phyloP scores from a whole-genome alignment of 179 eudicot species.

The Silene vulgaris region DNA sequence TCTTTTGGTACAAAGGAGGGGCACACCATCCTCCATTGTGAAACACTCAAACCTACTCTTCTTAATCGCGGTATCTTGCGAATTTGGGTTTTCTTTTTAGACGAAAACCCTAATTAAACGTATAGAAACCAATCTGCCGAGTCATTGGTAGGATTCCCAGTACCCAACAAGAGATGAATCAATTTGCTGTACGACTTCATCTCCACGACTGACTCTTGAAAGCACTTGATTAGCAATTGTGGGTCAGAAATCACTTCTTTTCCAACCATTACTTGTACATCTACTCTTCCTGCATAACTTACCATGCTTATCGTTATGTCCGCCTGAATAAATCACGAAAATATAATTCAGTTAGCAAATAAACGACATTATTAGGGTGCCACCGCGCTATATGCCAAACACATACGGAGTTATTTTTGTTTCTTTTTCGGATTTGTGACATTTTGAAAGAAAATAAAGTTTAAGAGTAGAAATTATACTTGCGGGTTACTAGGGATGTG shows the following conservation, averaged over 20 bases:
- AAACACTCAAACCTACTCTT: no score
- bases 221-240: slow-evolving; percentile 44
- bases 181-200: slow-evolving; percentile 34
- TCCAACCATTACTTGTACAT: slow-evolving; percentile 60
- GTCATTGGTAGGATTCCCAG: neutral
- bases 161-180: slow-evolving; percentile 8
- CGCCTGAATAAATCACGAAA: slow-evolving; percentile 32
- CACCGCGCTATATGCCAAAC: no score
- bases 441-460: neutral
- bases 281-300: slow-evolving; percentile 58
- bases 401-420: no score
- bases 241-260: slow-evolving; percentile 52
- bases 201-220: slow-evolving; percentile 48
- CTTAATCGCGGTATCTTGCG: no score
- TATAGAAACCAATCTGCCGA: no score
- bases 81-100: no score
- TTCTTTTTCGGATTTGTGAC: no score
- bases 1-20: no score
- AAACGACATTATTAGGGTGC: neutral
- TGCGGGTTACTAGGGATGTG: slow-evolving; percentile 42
- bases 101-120: no score
- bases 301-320: slow-evolving; percentile 48
- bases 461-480: slow-evolving; percentile 26
- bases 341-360: neutral
- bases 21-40: no score